These are phyloP conservation scores for Globisporangium echinulatum DNA, from an alignment of 352 stramenopile species.

Conservation along the genomic window DNA sequence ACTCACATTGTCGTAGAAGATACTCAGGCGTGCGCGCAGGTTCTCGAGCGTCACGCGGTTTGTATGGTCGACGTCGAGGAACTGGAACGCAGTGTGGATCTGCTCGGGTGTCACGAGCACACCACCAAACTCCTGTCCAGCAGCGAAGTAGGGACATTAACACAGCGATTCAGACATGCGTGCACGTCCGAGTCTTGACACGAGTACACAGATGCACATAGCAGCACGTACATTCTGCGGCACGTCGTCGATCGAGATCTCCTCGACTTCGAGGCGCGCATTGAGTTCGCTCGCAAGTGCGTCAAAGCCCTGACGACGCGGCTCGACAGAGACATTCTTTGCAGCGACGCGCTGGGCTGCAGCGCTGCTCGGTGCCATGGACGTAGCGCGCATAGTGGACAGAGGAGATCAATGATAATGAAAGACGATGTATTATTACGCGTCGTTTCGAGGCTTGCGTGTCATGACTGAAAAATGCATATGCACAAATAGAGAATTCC, in stretches of 20 bases:
- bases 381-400: conserved; percentile 1
- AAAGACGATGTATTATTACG: neutral
- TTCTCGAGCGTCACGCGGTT: conserved; percentile 77
- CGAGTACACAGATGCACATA: neutral
- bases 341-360: neutral
- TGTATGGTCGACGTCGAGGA: conserved; percentile 84
- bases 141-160: no score
- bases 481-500: neutral
- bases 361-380: neutral
- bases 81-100: conserved; percentile 83
- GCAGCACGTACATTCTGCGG: conserved; percentile 4
- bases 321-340: conserved; percentile 1
- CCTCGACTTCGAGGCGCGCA: conserved; percentile 4
- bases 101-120: conserved; percentile 82
- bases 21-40: conserved; percentile 63
- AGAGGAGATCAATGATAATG: no score
- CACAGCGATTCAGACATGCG: neutral
- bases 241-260: conserved; percentile 1
- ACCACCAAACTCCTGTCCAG: conserved; percentile 57
- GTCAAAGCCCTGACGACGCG: conserved; percentile 9
- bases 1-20: conserved; percentile 88
- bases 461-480: neutral
- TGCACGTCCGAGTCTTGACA: neutral
- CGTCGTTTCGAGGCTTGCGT: neutral
- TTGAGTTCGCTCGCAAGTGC: conserved; percentile 6